Evolutionary conservation across 2,329 filamentous ascomycete genomes (phyloP).

Genomic region (Aureobasidium sp.): DNA sequence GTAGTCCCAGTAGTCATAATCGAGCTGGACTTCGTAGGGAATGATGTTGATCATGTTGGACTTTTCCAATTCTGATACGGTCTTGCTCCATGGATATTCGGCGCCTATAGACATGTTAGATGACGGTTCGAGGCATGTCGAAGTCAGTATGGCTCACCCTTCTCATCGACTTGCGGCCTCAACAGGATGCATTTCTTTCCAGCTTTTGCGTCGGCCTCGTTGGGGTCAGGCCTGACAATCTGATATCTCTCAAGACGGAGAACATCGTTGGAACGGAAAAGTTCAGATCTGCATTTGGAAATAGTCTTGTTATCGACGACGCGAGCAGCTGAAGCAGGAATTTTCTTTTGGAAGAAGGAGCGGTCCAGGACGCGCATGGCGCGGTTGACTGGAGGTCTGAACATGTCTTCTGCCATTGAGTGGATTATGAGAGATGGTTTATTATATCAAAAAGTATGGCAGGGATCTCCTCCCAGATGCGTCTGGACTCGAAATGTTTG

Average conservation of each 20-base stretch:
- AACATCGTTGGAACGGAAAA: slow-evolving; percentile 59
- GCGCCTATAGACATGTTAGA: slow-evolving; percentile 20
- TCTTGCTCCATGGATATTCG: slow-evolving; percentile 66
- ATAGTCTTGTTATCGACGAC: slow-evolving; percentile 70
- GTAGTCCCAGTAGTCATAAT: slow-evolving; percentile 83
- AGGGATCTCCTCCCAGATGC: background rate
- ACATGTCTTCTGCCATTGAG: slow-evolving; percentile 41
- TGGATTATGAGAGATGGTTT: background rate
- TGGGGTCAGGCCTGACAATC: slow-evolving; percentile 55
- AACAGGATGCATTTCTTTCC: slow-evolving; percentile 40
- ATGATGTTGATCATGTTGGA: slow-evolving; percentile 61
- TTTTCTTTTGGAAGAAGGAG: slow-evolving; percentile 67
- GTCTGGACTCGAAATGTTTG: background rate
- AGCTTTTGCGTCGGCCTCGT: slow-evolving; percentile 39
- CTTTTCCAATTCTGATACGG: slow-evolving; percentile 59
- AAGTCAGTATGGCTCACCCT: slow-evolving; percentile 14
- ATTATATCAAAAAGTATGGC: background rate
- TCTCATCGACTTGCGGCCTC: slow-evolving; percentile 32
- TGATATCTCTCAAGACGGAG: slow-evolving; percentile 56
- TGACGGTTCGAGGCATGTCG: slow-evolving; percentile 1
- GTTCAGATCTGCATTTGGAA: slow-evolving; percentile 56
- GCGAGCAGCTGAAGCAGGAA: slow-evolving; percentile 70
- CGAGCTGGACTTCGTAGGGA: slow-evolving; percentile 65
- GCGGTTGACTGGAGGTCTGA: slow-evolving; percentile 73
- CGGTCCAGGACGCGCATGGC: slow-evolving; percentile 75